Evolutionary conservation across 345 rosid species (phyloP), one percentile per base, ranked within the genome.

Genomic region (Eucalyptus marginata): DNA sequence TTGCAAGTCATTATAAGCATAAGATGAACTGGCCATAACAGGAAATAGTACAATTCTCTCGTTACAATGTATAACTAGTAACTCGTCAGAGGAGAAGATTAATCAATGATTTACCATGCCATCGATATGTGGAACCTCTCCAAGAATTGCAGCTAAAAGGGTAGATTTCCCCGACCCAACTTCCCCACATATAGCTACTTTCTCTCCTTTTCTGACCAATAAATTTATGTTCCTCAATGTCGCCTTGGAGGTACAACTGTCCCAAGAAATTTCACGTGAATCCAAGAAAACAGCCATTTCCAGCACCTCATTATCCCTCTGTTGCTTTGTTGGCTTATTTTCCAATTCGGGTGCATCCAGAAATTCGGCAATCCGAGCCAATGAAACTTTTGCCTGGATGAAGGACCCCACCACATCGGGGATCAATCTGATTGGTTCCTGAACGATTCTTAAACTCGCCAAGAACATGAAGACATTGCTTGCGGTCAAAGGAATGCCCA

Each of bases 81-180:
- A 33, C 13, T 33, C 24, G 25, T 7, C 46, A 5, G 25, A 25
- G 22, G 86, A 13, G 86, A 84, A 52, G 54, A 27, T 85, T 18
- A 49, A 29, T 27, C 13, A 18, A 47, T 43, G 29, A 90, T 93
- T 91, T 92, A 93, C 94, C 24, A 59, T 89, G 91, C 97, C 96
- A 49, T 90, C 87, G 56, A 88, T 86, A 58, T 88, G 88, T 47
- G 96, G 94, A 91, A 93, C 94, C 92, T 94, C 96, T 87, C 97
- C 94, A 29, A 95, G 96, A 90, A 93, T 87, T 31, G 93, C 91
- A 24, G 94, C 93, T 87, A 94, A 91, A 89, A 94, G 93, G 16
- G 96, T 93, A 64, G 97, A 94, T 91, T 95, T 95, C 18, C 97
- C 94, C 22, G 96, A 93, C 44, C 97, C 96, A 56, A 95, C 95